phyloP scores from a whole-genome alignment of 176 grass and related monocot species.

The Oryza longistaminata region DNA sequence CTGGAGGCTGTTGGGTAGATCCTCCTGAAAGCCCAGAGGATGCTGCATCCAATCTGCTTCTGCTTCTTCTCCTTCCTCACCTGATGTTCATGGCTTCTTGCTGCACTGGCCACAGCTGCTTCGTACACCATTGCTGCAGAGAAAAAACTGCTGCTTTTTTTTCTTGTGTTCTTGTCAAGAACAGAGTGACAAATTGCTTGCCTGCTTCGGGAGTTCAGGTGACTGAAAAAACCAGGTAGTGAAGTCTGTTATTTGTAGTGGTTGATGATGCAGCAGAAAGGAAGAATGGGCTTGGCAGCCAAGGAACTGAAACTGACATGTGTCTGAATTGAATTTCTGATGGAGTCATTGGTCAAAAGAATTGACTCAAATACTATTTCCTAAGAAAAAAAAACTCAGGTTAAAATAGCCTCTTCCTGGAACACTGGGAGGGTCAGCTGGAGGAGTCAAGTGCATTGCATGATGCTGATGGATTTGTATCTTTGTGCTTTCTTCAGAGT shows the following conservation, averaged over 20 bases:
- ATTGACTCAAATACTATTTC: neutral
- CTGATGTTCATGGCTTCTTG: neutral
- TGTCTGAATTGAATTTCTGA: neutral
- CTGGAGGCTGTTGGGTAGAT: neutral
- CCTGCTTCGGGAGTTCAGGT: neutral
- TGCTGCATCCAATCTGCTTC: neutral
- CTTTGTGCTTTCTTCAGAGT: neutral
- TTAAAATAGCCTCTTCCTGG: neutral
- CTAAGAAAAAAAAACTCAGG: neutral
- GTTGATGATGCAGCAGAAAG: neutral
- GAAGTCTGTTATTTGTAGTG: neutral
- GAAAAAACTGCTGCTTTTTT: neutral
- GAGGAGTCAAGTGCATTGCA: neutral
- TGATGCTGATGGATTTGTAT: neutral
- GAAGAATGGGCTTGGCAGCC: constrained; percentile 22
- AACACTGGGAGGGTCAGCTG: neutral
- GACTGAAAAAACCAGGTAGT: neutral
- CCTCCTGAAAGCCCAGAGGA: neutral
- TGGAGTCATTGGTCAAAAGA: neutral
- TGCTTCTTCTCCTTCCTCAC: neutral
- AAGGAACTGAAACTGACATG: constrained; percentile 15
- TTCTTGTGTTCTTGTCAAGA: neutral
- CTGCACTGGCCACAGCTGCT: constrained; percentile 1
- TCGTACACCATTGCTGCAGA: constrained; percentile 29
- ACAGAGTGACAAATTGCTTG: neutral